Base-by-base conservation (phyloP, 2,329 filamentous ascomycete species). In the Raffaelea ambrosiae region DNA sequence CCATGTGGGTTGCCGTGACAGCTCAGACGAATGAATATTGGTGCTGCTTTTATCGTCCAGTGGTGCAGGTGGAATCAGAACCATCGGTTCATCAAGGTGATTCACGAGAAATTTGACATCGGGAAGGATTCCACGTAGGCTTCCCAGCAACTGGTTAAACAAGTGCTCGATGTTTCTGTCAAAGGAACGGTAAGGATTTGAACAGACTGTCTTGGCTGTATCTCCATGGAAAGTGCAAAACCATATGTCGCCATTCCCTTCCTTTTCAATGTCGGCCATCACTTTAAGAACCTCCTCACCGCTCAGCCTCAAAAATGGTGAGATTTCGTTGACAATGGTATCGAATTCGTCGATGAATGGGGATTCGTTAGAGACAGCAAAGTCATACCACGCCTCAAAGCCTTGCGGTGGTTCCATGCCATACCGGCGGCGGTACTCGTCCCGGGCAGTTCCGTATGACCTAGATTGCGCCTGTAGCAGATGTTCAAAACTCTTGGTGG, bases 61-160 rank as follows among this genome's bases (percentile, higher is more conserved):
- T 29, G 26, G 18, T 21, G 31, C 19, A 0, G 54, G 51, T 1
- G 61, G 61, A 9, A 65, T 39, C 18, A 74, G 10, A 3, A 72
- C 64, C 3, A 64, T 58, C 1, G 73, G 70, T 51, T 77, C 71
- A 44, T 77, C 72, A 3, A 75, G 58, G 36, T 68, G 64, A 41
- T 74, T 76, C 14, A 74, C 58, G 0, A 74, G 59, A 21, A 76
- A 66, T 9, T 58, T 59, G 11, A 71, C 47, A 22, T 72, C 58
- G 0, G 69, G 66, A 9, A 72, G 43, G 3, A 49, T 13, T 7
- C 26, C 40, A 0, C 54, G 47, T 0, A 64, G 42, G 3, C 54
- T 56, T 3, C 52, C 54, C 4, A 67, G 35, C 3, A 66, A 44
- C 2, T 29, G 58, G 18, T 66, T 57, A 14, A 71, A 66, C 1